Base-by-base conservation (phyloP, 1,284 basidiomycete genomes). In the Omphalotus olearius region DNA sequence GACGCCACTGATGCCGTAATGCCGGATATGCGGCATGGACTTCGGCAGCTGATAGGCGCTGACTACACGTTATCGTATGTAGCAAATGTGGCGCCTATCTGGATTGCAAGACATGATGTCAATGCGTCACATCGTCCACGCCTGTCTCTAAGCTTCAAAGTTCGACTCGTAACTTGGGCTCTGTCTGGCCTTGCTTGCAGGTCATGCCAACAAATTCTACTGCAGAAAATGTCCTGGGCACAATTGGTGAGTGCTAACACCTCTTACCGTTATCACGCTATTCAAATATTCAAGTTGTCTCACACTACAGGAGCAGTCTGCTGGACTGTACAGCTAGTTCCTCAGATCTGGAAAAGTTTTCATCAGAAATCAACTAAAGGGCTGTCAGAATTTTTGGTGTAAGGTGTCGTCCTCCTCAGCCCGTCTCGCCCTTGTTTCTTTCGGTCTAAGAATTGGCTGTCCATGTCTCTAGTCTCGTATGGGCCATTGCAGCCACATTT, bases 311-410 rank as follows among this genome's bases (percentile, higher is more conserved):
- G 84, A 4, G 79, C 84, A 0, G 66, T 87, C 14, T 79, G 78
- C 47, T 88, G 85, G 85, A 80, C 78, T 1, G 69, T 77, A 2
- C 84, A 90, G 63, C 71, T 92, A 20, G 64, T 91, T 13, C 90
- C 89, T 7, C 90, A 91, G 62, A 77, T 85, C 17, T 80, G 80
- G 76, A 91, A 92, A 65, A 87, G 79, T 59, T 85, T 80, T 69
- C 75, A 81, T 16, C 71, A 75, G n/a, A 87, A 91, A 62, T 80
- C 79, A 30, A 89, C 85, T 0, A 74, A 82, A 23, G 90, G 90
- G 0, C 73, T 92, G 4, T 91, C 88, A 0, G 76, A 74, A n/a
- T 82, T 71, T 63, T 75, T 93, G 30, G 80, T 90, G 83, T 86
- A 75, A 77, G 23, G 23, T 5, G 23, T 23, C 5, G 23, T n/a